Base-by-base conservation (phyloP, 352 stramenopile genomes). In the Elongisporangium anandrum region DNA sequence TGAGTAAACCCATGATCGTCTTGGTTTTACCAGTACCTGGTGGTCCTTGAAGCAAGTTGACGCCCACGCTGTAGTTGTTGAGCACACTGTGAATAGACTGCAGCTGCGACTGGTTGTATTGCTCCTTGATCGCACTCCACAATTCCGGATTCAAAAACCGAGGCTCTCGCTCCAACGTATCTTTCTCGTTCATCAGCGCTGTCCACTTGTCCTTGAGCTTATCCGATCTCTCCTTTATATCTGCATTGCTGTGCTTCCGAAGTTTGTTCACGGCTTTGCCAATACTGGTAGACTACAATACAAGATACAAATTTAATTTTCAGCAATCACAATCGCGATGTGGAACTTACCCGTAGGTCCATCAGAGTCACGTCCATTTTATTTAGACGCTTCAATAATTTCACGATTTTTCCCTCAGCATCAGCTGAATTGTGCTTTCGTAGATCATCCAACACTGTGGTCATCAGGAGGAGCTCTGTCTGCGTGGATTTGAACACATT, bases 21-120 rank as follows among this genome's bases (percentile, higher is more conserved):
- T 95, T 94, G 2, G 95, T 98, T 69, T 98, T 98, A 34, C 95
- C 95, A 17, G 92, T 98, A 59, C 96, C 95, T 1, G 97, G 97
- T 6, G 96, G 96, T 15, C 96, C 97, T 76, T 99, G 96, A 5
- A 99, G 77, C 24, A 96, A 54, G n/a, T 82, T 94, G 22, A 96
- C 81, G 16, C 83, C 87, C 29, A 82, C 72, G 10, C 62, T 84
- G 69, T 96, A 96, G 68, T 96, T 94, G 71, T 92, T 94, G 6
- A 96, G 60, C 21, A 92, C 85, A 48, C 75, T 94, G 63, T 94
- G 83, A 48, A 96, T 88, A 12, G 83, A 92, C 59, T 96, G 87
- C 26, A 96, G 68, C 62, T 96, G 87, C 12, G 85, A 94, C 51
- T 84, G 77, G 48, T 96, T 96, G 68, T 94, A 96, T 63, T 90